These are phyloP conservation scores for Flaveria sonorensis DNA, from an alignment of 129 eudicot species.

Conservation along the genomic window DNA sequence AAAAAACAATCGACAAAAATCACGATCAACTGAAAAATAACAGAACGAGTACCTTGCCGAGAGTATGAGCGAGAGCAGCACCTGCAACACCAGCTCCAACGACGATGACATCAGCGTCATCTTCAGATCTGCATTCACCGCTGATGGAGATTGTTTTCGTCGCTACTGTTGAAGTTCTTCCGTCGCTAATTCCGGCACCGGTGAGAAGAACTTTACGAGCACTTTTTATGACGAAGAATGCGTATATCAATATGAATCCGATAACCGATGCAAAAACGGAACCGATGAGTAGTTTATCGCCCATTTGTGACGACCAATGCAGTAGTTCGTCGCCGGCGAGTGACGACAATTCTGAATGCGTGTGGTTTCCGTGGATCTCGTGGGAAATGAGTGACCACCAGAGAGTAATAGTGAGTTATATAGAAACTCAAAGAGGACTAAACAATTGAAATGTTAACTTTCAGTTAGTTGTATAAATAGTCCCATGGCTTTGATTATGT, in stretches of 20 bases:
- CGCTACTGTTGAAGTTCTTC: constrained; percentile 33
- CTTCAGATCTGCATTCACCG: constrained; percentile 50
- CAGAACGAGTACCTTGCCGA: constrained; percentile 51
- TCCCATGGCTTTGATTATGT: too few relatives aligned
- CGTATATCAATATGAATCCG: constrained; percentile 32
- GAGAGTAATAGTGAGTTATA: constrained; percentile 5
- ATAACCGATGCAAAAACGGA: constrained; percentile 33
- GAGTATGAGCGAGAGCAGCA: constrained; percentile 78
- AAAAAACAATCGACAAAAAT: background rate
- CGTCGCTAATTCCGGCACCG: constrained; percentile 4
- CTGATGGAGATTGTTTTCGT: constrained; percentile 31
- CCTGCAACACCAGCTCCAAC: constrained; percentile 92
- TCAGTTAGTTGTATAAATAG: too few relatives aligned
- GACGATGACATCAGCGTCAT: constrained; percentile 58
- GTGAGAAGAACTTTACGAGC: constrained; percentile 16
- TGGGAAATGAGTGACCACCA: constrained; percentile 23
- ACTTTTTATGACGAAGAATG: constrained; percentile 28
- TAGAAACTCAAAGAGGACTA: background rate
- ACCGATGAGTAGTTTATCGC: constrained; percentile 34
- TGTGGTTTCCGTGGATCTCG: constrained; percentile 34
- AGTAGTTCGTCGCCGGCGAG: constrained; percentile 13
- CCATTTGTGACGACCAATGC: constrained; percentile 40
- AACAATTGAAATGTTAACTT: background rate
- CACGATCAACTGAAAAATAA: background rate
- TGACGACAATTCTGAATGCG: background rate